Evolutionary conservation across 768 basidiomycete species (phyloP), one percentile per base, ranked within the genome.

Genomic region (Trametes meyenii): DNA sequence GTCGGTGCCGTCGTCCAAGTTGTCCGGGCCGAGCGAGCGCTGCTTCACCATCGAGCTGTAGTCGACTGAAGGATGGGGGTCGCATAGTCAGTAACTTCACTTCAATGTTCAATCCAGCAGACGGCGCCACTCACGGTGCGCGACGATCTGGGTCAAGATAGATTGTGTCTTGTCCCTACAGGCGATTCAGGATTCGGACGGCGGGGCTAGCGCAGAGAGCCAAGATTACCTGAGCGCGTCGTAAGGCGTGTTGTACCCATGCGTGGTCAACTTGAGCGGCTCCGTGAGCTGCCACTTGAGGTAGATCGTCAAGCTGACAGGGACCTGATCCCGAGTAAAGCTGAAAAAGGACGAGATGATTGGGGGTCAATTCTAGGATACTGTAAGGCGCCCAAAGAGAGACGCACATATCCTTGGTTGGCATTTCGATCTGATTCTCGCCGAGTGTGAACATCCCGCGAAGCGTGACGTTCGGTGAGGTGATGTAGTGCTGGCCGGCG

Each of bases 261-360:
- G 92, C 0, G 85, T 88, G 0, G 92, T 86, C 40, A 94, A 81
- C 81, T 81, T 81, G 14, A 85, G 75, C 24, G 83, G 84, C 55
- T 82, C 79, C 29, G 75, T 71, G 33, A 85, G 70, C 60, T 85
- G 83, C 81, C 89, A 94, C 72, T 93, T 92, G 51, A 94, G 79
- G 70, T 92, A 94, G 63, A 94, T 87, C 5, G 87, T 91, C 71
- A 93, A 75, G 74, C 86, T 85, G 61, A 92, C 92, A 26, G 92
- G 92, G 10, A 92, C 92, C 76, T 94, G 91, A 66, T 92, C 92
- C 42, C 90, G 85, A 2, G 92, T 92, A 74, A 89, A 93, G 66
- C 89, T 89, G n/a, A n/a, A 33, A 19, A 38, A 16, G 38, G 10
- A 23, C 21, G 24, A 38, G 7, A 23, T 8, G 38, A 40, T 46